Base-by-base conservation (phyloP, 176 grass and related monocot genomes). In the Neostapfia colusana region DNA sequence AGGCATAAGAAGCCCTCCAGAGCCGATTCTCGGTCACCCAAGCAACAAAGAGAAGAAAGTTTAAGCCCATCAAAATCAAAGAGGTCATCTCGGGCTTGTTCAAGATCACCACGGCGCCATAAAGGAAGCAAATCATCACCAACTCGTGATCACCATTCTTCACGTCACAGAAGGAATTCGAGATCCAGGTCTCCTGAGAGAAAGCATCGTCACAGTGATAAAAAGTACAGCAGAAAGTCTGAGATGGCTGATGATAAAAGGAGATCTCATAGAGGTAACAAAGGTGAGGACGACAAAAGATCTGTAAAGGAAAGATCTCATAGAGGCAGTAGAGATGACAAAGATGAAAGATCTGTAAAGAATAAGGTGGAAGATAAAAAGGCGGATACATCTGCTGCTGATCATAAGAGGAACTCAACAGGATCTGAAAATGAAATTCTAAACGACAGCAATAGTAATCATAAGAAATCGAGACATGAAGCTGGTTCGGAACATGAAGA, bases 111-210 rank as follows among this genome's bases (percentile, higher is more conserved):
- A 1, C 75, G 63, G 14, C 81, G 62, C 50, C 87, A 76, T 21
- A 93, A 74, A 74, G 84, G 77, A 67, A 93, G 77, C 81, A 86
- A 83, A 67, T 77, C 70, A 77, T 93, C 87, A 10, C 87, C 90
- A 67, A 73, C 73, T 78, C 66, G 37, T 62, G 81, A 78, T 1
- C 76, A 83, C 42, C 77, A 68, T 72, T 87, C 84, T 54, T 90
- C 77, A 77, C 65, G 27, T 56, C 69, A 4, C 65, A 77, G 82
- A 60, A 85, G 70, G 80, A 85, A 85, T 79, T 90, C 91, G 39
- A 88, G 89, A 84, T 98, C 95, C 16, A 94, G 89, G 86, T 94
- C 95, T 67, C 78, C 81, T 59, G 95, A 90, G 87, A 92, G 78
- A 86, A 92, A 86, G 10, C 78, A 90, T 57, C 78, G 57, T 39